Conservation (phyloP, 768 basidiomycete species). For the Leccinum variicolor region DNA sequence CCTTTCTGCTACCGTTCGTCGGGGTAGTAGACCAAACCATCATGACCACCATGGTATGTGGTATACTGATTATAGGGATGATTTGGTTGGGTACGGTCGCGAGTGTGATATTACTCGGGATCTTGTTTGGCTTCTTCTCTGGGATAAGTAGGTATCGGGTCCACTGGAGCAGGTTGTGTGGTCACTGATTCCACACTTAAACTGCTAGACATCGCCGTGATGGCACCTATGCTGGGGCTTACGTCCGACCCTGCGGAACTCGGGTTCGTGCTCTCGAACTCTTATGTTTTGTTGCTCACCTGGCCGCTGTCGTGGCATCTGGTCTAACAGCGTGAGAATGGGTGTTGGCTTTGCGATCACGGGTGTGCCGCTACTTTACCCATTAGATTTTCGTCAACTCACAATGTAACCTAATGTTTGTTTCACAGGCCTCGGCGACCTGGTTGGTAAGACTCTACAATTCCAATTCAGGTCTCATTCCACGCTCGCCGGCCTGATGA, state of each 20-base stretch:
- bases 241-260: conserved; percentile 48
- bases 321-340: conserved; percentile 31
- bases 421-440: conserved; percentile 15
- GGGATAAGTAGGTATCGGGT: conserved; percentile 36
- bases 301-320: neutral
- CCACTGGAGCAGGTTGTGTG: too few relatives aligned
- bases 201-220: conserved; percentile 33
- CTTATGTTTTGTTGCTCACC: neutral
- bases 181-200: too few relatives aligned
- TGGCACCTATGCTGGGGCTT: conserved; percentile 45
- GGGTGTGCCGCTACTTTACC: conserved; percentile 24
- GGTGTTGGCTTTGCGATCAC: conserved; percentile 47
- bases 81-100: conserved; percentile 36
- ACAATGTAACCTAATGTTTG: neutral
- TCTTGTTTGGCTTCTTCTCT: conserved; percentile 48
- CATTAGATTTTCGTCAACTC: neutral
- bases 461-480: neutral
- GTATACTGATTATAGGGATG: conserved; percentile 40
- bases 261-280: conserved; percentile 32
- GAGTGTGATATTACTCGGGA: conserved; percentile 39
- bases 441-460: conserved; percentile 13
- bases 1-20: conserved; percentile 35
- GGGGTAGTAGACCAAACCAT: conserved; percentile 45
- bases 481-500: neutral
- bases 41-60: conserved; percentile 30